These are phyloP conservation scores for Apium graveolens DNA, from an alignment of 129 eudicot genomes.

Conservation along the genomic window DNA sequence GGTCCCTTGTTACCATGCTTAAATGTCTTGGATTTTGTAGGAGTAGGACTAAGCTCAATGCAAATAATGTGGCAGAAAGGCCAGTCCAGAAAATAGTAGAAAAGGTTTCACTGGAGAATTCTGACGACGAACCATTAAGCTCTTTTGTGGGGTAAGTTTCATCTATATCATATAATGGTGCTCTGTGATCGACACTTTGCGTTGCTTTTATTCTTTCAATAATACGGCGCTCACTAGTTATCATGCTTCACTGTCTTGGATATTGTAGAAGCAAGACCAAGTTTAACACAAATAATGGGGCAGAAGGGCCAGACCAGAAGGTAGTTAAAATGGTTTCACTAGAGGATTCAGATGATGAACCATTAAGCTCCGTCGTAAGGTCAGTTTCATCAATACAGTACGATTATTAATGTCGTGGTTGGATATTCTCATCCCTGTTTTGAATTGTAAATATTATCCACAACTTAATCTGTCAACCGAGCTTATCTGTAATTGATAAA, in stretches of 20 bases:
- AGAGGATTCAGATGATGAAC: slow-evolving; percentile 48
- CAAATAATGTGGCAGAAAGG: slow-evolving; percentile 19
- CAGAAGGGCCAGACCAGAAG: slow-evolving; percentile 24
- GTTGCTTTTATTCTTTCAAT: background rate
- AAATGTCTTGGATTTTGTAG: slow-evolving; percentile 22
- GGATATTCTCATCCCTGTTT: background rate
- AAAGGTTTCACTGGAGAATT: slow-evolving; percentile 27
- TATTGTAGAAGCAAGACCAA: slow-evolving; percentile 45
- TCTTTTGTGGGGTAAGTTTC: slow-evolving; percentile 39
- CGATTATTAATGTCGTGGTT: background rate
- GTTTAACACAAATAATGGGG: slow-evolving; percentile 17
- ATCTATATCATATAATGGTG: slow-evolving; percentile 4
- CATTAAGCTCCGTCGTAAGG: slow-evolving; percentile 42
- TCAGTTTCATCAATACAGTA: slow-evolving; percentile 23
- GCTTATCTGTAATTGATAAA: background rate
- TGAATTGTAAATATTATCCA: background rate
- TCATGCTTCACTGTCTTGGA: background rate
- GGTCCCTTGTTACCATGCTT: background rate
- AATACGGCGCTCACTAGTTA: background rate
- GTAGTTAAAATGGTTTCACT: slow-evolving; percentile 16
- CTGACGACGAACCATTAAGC: slow-evolving; percentile 51
- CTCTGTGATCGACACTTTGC: background rate
- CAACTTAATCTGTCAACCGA: background rate
- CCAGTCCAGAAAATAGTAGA: slow-evolving; percentile 15
- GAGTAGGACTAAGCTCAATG: slow-evolving; percentile 38